Base-by-base conservation (phyloP, 768 basidiomycete species). In the Suillus subluteus region DNA sequence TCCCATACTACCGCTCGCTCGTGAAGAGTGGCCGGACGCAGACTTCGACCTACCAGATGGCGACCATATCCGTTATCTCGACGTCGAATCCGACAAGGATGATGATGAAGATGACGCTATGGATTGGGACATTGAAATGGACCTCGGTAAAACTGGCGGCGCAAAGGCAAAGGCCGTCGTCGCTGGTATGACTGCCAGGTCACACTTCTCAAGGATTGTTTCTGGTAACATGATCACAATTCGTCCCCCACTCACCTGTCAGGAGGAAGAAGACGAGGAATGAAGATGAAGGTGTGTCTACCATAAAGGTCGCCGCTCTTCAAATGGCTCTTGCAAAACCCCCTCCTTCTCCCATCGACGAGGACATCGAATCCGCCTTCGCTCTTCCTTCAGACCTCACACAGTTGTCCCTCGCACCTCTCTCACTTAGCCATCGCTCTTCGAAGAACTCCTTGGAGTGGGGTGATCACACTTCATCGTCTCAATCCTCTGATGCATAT, bases 391-490 rank as follows among this genome's bases (percentile, higher is more conserved):
- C 87, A 63, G 89, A 94, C 74, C 86, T 96, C 65, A 92, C 91
- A 11, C 88, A 86, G 73, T 86, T 96, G 62, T 95, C 94, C 23
- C 88, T 96, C 52, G 89, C 90, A 50, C 91, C 94, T 62, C 80
- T 89, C 65, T 87, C 91, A 38, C 86, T 93, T 23, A 87, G 83
- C 69, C 91, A 93, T 73, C 88, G 90, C 62, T 85, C 90, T 11
- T 94, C 94, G 65, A 94, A 94, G 80, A 87, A 86, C 62, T 94
- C 93, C 1, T 82, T 95, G 35, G 92, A 94, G 79, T 94, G 92
- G 91, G 85, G 90, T 38, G 92, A 95, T 72, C 87, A 91, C 55
- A 91, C 93, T 2, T 88, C 59, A 43, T 92, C 92, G 7, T 92
- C 92, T 16, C 91, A 92, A 73, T 94, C 92, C n/a, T 95, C 93